Evolutionary conservation across 176 grass and related monocot genomes (phyloP), one percentile per base, ranked within the genome.

Genomic region (Carex myosuroides): DNA sequence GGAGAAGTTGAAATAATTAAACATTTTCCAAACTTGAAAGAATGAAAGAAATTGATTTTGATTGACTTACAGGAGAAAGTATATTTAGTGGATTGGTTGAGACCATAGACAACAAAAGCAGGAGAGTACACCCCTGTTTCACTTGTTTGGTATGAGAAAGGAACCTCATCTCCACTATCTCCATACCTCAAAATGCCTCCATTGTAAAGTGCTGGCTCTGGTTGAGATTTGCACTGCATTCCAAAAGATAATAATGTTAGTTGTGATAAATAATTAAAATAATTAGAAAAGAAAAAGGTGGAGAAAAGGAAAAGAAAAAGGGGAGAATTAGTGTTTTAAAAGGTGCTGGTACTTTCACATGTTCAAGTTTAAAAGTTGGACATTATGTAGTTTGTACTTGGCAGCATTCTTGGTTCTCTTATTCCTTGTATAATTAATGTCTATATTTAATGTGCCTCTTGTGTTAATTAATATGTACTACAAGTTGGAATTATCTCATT

Each of bases 141-240:
- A 62, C 86, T 89, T 82, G 91, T 95, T 35, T 85, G 87, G 79
- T 92, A 92, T 26, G 87, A 54, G 35, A 89, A 86, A 37, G 90
- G 87, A 86, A 84, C 88, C 16, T 87, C 77, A 82, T 44, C 80
- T 66, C 80, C 60, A 69, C 89, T 88, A 80, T 53, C 88, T 69
- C 88, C 83, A 86, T 81, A 90, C 77, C 48, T 91, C 81, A 95
- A 82, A 69, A 99, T 87, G 60, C 96, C 96, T 17, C 96, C 96
- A 89, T 93, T 85, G 84, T 99, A 99, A 32, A 92, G 91, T 84
- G 93, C 92, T 79, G 91, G 89, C 53, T 98, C 93, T 82, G 96
- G 93, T 76, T 86, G 74, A 78, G 73, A 70, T 81, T 85, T 93
- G 93, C 96, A 98, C 96, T 98, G 85, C 66, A 85, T 84, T 22